Evolutionary conservation across 495 filamentous ascomycete species (phyloP).

Genomic region (Penicillium parvum): DNA sequence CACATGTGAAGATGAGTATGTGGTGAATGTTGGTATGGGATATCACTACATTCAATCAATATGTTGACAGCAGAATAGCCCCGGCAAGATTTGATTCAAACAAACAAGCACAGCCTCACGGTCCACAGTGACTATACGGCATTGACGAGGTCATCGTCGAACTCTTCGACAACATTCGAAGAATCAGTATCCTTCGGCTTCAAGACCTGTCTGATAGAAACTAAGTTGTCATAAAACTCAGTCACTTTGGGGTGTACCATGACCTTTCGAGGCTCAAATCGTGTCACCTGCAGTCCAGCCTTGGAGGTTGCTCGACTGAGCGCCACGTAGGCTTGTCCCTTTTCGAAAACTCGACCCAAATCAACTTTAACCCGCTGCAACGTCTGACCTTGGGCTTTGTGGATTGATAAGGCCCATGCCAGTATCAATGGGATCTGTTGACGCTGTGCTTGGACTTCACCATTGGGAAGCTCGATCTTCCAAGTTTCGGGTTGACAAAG

Average conservation of each 20-base stretch:
- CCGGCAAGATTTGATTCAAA: not conserved
- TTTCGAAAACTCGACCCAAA: conserved; percentile 87
- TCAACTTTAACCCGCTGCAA: conserved; percentile 94
- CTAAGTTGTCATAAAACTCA: conserved; percentile 77
- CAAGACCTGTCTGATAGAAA: conserved; percentile 43
- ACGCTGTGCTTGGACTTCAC: conserved; percentile 83
- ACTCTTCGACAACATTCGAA: conserved; percentile 21
- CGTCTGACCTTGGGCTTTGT: conserved; percentile 97
- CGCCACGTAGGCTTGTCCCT: conserved; percentile 66
- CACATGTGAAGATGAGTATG: not conserved
- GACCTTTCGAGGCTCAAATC: conserved; percentile 87
- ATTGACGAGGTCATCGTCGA: conserved; percentile 32
- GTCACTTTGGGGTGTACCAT: conserved; percentile 89
- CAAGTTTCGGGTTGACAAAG: conserved; percentile 83
- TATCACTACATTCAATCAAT: conserved; percentile 6
- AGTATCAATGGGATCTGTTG: conserved; percentile 69
- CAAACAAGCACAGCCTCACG: not conserved
- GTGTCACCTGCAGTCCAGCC: conserved; percentile 79
- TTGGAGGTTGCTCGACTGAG: conserved; percentile 77
- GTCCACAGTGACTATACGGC: conserved; percentile 5
- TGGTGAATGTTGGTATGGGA: not conserved
- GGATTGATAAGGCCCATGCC: conserved; percentile 94
- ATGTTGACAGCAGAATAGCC: not conserved
- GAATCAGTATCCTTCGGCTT: conserved; percentile 20
- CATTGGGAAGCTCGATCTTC: conserved; percentile 95